Percentiles rank a stretch among this genome's conserved stretches.
Evolutionary conservation across 306 rosid species (phyloP).

Genomic region (Cucurbita moschata): DNA sequence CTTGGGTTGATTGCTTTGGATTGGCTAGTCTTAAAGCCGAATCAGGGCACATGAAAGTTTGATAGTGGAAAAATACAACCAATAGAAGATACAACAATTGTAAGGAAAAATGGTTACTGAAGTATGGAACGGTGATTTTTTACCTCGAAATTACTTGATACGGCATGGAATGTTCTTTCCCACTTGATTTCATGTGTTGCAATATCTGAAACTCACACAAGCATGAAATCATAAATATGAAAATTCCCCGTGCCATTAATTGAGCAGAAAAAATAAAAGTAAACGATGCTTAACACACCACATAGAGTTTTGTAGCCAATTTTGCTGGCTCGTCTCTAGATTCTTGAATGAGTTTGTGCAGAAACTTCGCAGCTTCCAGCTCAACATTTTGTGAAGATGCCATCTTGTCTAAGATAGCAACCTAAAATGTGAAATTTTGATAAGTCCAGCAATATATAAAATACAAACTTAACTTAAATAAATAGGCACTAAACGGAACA

Average conservation of each 20-base stretch:
- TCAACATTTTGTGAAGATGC: conserved; percentile 80
- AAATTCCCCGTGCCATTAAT: conserved; percentile 4
- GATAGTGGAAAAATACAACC: not conserved
- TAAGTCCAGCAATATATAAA: not conserved
- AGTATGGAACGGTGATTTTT: conserved; percentile 18
- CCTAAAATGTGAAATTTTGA: not conserved
- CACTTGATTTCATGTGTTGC: conserved; percentile 97
- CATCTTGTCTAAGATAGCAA: conserved; percentile 47
- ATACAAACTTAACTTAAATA: not conserved
- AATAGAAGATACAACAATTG: not conserved
- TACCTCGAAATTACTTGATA: conserved; percentile 98
- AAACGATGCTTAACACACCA: conserved; percentile 35
- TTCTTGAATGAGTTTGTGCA: conserved; percentile 95
- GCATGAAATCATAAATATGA: conserved; percentile 1
- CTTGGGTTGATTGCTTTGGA: not conserved
- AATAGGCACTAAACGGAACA: not conserved
- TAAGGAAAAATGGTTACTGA: not conserved
- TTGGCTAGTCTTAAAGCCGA: not conserved
- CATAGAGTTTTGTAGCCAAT: conserved; percentile 86
- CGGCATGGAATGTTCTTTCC: conserved; percentile 98
- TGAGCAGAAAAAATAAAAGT: conserved; percentile 3
- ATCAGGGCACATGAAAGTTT: too few relatives aligned
- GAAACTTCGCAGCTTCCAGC: conserved; percentile 98
- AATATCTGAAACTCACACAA: conserved; percentile 52
- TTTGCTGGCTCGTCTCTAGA: conserved; percentile 95